Base-by-base conservation (phyloP, 768 basidiomycete species). In the Termitomyces bulborhizus region DNA sequence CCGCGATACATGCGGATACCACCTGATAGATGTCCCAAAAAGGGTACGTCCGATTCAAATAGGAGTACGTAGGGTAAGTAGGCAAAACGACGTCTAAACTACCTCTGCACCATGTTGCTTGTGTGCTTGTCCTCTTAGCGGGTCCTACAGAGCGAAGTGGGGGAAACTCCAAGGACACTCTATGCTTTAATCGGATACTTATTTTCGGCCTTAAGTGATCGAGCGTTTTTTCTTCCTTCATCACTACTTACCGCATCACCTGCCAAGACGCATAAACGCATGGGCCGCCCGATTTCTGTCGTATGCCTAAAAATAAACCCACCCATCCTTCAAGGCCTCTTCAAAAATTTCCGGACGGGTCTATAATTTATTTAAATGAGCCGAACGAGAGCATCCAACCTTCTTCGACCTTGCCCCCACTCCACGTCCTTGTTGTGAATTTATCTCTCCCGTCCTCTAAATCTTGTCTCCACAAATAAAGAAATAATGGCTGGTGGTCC, bases 401-500 rank as follows among this genome's bases (percentile, higher is more conserved):
- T 54, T 51, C 32, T 31, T 44, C 36, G 51, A 51, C 53, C 53
- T 49, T 45, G 21, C 31, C 45, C 44, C 49, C 42, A 45, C 54
- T 41, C 55, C 46, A 41, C 47, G 50, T 32, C 6, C 39, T 41
- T 53, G 47, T 51, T 39, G 45, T 40, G 29, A n/a, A 26, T 6
- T n/a, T 13, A 29, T 41, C 45, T 43, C 51, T 16, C 9, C 36
- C 24, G 37, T 55, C 41, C 34, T 12, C 1, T 50, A 50, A 34
- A 27, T 40, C 39, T 34, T 52, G 21, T n/a, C 34, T 36, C 32
- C 51, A 55, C 46, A 57, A 32, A 46, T 46, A 42, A 21, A 39
- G 21, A 26, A 21, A 46, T 32, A 60, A 64, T 64, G 63, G 63
- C 47, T 51, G 59, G 72, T 24, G 72, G 72, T 62, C 69, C 72